Evolutionary conservation across 2,329 filamentous ascomycete genomes (phyloP).

Genomic region (Ambrosiella cleistominuta): DNA sequence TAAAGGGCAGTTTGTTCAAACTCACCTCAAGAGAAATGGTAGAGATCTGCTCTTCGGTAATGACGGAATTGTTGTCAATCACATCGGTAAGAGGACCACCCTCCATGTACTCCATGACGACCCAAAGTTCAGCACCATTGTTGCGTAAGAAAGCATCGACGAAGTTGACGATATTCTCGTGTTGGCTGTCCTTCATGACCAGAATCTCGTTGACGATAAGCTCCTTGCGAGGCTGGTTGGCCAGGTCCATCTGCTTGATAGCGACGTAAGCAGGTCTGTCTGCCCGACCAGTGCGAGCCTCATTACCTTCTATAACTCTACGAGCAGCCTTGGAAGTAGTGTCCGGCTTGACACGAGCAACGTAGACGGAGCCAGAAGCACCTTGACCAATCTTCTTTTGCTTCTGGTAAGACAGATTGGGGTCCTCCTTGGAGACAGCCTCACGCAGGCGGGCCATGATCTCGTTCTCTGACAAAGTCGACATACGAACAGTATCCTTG

Average conservation of each 20-base stretch:
- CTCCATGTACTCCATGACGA: constrained; percentile 99
- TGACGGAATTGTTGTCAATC: constrained; percentile 90
- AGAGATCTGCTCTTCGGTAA: constrained; percentile 92
- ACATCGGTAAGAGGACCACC: constrained; percentile 94
- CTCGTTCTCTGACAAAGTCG: constrained; percentile 89
- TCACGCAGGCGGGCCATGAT: constrained; percentile 93
- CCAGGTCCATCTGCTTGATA: constrained; percentile 99
- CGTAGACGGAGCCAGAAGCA: constrained; percentile 93
- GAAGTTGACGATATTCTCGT: constrained; percentile 98
- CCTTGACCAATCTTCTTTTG: constrained; percentile 99
- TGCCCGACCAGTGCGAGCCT: constrained; percentile 31
- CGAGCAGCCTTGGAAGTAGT: constrained; percentile 67
- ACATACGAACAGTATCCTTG: constrained; percentile 92
- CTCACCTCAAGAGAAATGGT: constrained; percentile 87
- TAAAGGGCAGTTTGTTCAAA: constrained; percentile 5
- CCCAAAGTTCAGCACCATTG: constrained; percentile 91
- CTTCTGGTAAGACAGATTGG: constrained; percentile 90
- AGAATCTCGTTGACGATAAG: constrained; percentile 99
- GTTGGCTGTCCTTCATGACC: constrained; percentile 98
- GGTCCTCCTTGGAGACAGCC: constrained; percentile 89
- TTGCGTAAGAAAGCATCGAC: constrained; percentile 92
- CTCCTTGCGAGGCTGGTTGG: constrained; percentile 92
- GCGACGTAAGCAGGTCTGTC: constrained; percentile 55
- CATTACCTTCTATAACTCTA: constrained; percentile 62
- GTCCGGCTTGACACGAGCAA: constrained; percentile 82